These are phyloP conservation scores for Lodderomyces parapsilosis DNA, from an alignment of 1,139 yeast species.

Conservation along the genomic window DNA sequence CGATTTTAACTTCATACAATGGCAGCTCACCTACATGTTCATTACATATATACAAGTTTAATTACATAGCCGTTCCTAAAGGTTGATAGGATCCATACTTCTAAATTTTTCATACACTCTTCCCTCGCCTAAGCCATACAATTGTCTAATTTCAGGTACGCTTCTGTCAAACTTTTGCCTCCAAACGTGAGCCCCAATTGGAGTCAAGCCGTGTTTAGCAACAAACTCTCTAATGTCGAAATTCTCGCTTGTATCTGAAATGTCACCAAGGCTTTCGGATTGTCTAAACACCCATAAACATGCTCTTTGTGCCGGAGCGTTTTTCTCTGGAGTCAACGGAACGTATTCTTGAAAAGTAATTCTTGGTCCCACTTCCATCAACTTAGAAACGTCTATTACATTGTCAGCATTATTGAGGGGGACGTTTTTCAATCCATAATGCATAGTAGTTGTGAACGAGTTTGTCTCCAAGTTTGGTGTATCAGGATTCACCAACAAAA, in stretches of 20 bases:
- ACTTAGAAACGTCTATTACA: slow-evolving; percentile 51
- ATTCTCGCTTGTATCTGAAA: slow-evolving; percentile 28
- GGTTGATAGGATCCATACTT: slow-evolving; percentile 26
- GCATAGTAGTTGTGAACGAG: slow-evolving; percentile 68
- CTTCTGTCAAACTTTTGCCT: slow-evolving; percentile 82
- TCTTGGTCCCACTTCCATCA: slow-evolving; percentile 37
- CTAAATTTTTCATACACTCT: slow-evolving; percentile 65
- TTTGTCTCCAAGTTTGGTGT: slow-evolving; percentile 75
- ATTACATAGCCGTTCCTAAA: neutral
- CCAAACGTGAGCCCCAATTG: slow-evolving; percentile 94
- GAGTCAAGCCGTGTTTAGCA: slow-evolving; percentile 49
- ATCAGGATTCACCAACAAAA: slow-evolving; percentile 87
- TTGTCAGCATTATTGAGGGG: slow-evolving; percentile 59
- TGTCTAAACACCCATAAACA: slow-evolving; percentile 93
- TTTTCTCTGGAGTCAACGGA: slow-evolving; percentile 91
- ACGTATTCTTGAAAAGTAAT: slow-evolving; percentile 57
- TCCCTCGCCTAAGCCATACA: slow-evolving; percentile 73
- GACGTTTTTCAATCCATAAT: slow-evolving; percentile 77
- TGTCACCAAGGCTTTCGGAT: slow-evolving; percentile 18
- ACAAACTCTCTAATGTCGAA: slow-evolving; percentile 78
- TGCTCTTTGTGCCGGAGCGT: slow-evolving; percentile 77
- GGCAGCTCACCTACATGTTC: no score
- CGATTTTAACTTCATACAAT: no score
- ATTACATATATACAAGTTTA: neutral
- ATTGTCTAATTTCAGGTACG: slow-evolving; percentile 62